These are phyloP conservation scores for Nasturtium officinale DNA, from an alignment of 345 rosid genomes.

Conservation along the genomic window DNA sequence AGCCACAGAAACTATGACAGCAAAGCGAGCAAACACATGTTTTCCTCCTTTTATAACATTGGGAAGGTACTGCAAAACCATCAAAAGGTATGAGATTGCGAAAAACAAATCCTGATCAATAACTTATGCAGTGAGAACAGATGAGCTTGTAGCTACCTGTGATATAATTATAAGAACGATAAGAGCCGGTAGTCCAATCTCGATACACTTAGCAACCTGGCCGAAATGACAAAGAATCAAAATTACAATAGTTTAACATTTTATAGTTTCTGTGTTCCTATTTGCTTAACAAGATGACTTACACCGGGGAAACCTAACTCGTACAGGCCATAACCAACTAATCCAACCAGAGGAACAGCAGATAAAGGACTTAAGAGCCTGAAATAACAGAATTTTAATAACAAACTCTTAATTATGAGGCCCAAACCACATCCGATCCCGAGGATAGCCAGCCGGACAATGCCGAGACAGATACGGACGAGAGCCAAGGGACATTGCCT, in stretches of 20 bases:
- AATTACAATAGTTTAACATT: background rate
- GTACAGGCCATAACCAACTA: slow-evolving; percentile 90
- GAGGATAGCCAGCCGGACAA: no score
- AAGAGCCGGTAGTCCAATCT: slow-evolving; percentile 93
- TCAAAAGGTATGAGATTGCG: slow-evolving; percentile 5
- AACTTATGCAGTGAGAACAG: background rate
- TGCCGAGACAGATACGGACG: no score
- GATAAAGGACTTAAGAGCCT: slow-evolving; percentile 97
- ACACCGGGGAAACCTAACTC: slow-evolving; percentile 98
- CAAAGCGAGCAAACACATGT: slow-evolving; percentile 69
- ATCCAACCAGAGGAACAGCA: slow-evolving; percentile 82
- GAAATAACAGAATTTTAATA: slow-evolving; percentile 29
- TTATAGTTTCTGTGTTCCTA: background rate
- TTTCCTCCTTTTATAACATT: slow-evolving; percentile 60
- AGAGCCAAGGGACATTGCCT: no score
- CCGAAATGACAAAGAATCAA: slow-evolving; percentile 21
- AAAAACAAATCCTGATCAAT: background rate
- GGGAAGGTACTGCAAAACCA: slow-evolving; percentile 80
- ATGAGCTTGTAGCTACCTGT: slow-evolving; percentile 55
- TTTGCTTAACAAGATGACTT: slow-evolving; percentile 42
- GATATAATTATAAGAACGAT: slow-evolving; percentile 73
- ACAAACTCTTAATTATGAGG: background rate
- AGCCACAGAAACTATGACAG: slow-evolving; percentile 73
- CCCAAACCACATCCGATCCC: no score
- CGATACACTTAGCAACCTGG: slow-evolving; percentile 95